Percentiles rank a stretch among this genome's conserved stretches.
Evolutionary conservation across 768 basidiomycete species (phyloP).

Genomic region (Termitomyces bulborhizus): DNA sequence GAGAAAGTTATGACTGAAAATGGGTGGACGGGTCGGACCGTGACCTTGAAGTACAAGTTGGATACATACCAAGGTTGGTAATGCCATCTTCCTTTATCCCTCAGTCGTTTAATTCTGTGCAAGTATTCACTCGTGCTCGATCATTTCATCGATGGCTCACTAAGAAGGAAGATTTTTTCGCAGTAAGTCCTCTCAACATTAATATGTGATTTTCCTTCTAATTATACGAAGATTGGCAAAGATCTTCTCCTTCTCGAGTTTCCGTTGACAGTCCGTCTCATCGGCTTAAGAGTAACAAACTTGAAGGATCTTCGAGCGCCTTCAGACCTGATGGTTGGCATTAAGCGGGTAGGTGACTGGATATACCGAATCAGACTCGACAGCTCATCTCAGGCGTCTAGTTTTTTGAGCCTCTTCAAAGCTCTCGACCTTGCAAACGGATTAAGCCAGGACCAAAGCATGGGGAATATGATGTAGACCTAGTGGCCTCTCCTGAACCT

Average conservation of each 20-base stretch:
- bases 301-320: constrained; percentile 70
- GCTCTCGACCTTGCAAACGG: constrained; percentile 33
- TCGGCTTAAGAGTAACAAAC: constrained; percentile 86
- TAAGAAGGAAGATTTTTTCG: constrained; percentile 72
- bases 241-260: constrained; percentile 77
- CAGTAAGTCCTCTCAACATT: constrained; percentile 37
- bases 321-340: constrained; percentile 41
- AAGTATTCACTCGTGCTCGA: constrained; percentile 79
- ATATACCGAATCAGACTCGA: not conserved
- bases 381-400: constrained; percentile 16
- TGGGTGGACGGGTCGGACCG: constrained; percentile 83
- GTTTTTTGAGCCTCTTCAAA: constrained; percentile 50
- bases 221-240: constrained; percentile 56
- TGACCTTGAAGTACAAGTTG: constrained; percentile 91
- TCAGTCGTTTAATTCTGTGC: not conserved
- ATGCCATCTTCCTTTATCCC: not conserved
- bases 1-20: constrained; percentile 71
- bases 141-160: constrained; percentile 74
- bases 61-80: constrained; percentile 76
- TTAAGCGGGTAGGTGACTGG: constrained; percentile 56
- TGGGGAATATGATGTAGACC: constrained; percentile 13
- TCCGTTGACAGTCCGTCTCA: constrained; percentile 73
- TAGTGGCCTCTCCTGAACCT: constrained; percentile 7
- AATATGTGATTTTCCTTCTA: not conserved
- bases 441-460: constrained; percentile 27